Percentiles rank a stretch among this genome's conserved stretches.
Evolutionary conservation across 805 yeast genomes (phyloP).

Genomic region (Grigorovia jiainica): DNA sequence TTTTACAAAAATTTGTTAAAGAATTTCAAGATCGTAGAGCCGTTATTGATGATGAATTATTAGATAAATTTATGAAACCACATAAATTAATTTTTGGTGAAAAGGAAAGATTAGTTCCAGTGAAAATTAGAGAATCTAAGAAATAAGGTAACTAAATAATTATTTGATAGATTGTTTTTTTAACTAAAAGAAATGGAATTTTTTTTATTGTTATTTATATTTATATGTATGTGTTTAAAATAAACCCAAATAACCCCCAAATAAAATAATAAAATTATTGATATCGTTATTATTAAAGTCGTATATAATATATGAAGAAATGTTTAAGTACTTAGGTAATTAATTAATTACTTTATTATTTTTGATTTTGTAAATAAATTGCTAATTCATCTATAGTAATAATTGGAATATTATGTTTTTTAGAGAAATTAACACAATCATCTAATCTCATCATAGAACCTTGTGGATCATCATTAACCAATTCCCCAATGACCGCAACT

Average conservation of each 20-base stretch:
- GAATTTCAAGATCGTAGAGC: conserved; percentile 76
- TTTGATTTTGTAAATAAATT: conserved; percentile 35
- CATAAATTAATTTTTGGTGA: conserved; percentile 71
- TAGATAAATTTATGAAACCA: conserved; percentile 71
- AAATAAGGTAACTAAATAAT: conserved; percentile 1
- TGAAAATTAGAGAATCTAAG: conserved; percentile 45
- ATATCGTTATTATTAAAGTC: too few relatives aligned
- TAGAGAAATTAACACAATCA: conserved; percentile 68
- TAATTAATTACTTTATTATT: too few relatives aligned
- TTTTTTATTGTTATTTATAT: not conserved
- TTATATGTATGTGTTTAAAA: too few relatives aligned
- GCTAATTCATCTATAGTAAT: conserved; percentile 72
- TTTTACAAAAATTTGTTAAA: conserved; percentile 67
- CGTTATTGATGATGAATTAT: conserved; percentile 48
- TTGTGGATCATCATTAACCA: conserved; percentile 86
- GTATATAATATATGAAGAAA: too few relatives aligned
- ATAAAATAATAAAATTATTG: too few relatives aligned
- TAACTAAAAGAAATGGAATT: too few relatives aligned
- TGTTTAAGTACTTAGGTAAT: too few relatives aligned
- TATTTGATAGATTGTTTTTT: too few relatives aligned
- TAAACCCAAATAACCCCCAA: too few relatives aligned
- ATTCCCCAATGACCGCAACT: conserved; percentile 88
- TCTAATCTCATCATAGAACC: conserved; percentile 92
- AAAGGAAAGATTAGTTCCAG: conserved; percentile 64
- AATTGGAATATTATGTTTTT: conserved; percentile 52